Conservation (phyloP, 768 basidiomycete species). For the Leccinum aurantiacum region DNA sequence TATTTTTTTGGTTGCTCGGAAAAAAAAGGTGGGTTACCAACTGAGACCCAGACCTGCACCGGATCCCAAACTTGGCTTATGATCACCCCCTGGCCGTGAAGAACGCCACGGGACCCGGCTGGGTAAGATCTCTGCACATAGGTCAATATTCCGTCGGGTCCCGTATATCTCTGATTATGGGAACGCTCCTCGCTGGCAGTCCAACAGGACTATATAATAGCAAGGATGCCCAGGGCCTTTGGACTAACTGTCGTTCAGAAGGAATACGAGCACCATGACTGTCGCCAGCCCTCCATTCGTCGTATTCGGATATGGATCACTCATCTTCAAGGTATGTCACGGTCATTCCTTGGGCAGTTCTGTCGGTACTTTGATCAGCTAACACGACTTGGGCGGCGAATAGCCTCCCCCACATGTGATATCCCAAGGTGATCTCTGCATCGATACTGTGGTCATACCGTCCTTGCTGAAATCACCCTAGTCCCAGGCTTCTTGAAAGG, state of each 20-base stretch:
- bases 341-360: neutral
- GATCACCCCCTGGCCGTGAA: neutral
- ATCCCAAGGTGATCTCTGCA: slow-evolving; percentile 49
- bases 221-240: neutral
- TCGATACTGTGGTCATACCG: neutral
- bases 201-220: slow-evolving; percentile 5
- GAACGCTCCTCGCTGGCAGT: neutral
- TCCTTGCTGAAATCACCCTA: slow-evolving; percentile 19
- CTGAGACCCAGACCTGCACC: neutral
- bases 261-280: slow-evolving; percentile 6
- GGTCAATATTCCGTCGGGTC: neutral
- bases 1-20: neutral
- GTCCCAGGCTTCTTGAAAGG: slow-evolving; percentile 86
- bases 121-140: neutral
- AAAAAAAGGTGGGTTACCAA: neutral
- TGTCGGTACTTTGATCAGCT: neutral
- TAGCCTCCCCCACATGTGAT: slow-evolving; percentile 86
- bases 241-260: neutral
- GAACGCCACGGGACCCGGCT: neutral
- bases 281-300: slow-evolving; percentile 44
- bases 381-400: neutral
- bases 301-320: slow-evolving; percentile 89
- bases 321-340: slow-evolving; percentile 74
- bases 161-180: neutral
- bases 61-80: neutral